Evolutionary conservation across 345 rosid genomes (phyloP), one percentile per base, ranked within the genome.

Genomic region (Ceriops decandra): DNA sequence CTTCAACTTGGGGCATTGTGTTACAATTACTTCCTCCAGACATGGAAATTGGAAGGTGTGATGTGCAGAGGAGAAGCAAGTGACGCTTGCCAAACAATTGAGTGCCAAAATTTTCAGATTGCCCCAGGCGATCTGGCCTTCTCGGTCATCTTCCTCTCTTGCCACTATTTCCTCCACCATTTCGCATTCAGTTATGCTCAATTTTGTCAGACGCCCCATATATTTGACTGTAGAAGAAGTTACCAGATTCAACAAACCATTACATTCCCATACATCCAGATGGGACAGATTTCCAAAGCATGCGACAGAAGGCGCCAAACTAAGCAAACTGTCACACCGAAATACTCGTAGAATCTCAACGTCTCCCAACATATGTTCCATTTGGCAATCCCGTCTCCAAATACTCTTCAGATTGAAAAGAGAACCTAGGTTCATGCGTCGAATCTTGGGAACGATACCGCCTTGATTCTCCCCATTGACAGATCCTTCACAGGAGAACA

Each of bases 371-470:
- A 51, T 6, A 4, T 8, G 19, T 27, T 67, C 20, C 46, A 30
- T 0, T 54, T 17, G 36, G 11, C 57, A 56, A 42, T 33, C 36
- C 36, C 36, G 2, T 33, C 10, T 67, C 62, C 63, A 68, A 9
- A 60, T 60, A 15, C 63, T 9, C 49, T 27, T 26, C n/a, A 66
- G 15, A 38, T 57, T 5, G 5, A 1, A 1, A 47, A 75, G 65
- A 0, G 0, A 0, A 0, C 0, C 0, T 19, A 69, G 46, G 6
- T 0, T 0, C 22, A 74, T 21, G 2, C 2, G 1, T 24, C 31
- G 69, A 28, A 77, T 28, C 36, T 31, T 4, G 6, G 60, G 4
- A 0, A 60, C 17, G 38, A 7, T 7, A 27, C 15, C 16, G 42
- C 1, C 53, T 2, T 38, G 2, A 17, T 38, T 52, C 60, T 67